phyloP scores from a whole-genome alignment of 768 basidiomycete genomes.

The Leccinum aurantiacum region DNA sequence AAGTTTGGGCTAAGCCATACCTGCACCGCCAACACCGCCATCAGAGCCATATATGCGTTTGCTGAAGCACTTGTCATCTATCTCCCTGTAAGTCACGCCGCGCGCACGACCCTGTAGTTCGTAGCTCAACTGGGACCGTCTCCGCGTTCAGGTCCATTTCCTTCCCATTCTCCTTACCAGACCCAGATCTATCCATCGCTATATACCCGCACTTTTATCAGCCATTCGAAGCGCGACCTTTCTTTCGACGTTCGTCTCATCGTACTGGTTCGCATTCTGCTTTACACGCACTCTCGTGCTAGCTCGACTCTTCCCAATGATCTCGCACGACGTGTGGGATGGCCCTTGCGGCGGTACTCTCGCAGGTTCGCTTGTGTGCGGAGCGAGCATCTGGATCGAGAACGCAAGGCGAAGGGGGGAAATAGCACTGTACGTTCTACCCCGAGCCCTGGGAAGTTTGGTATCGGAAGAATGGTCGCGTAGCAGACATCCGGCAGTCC shows the following conservation, averaged over 20 bases:
- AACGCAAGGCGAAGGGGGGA: slow-evolving; percentile 70
- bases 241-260: slow-evolving; percentile 67
- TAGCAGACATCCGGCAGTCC: slow-evolving; percentile 41
- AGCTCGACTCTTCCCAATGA: slow-evolving; percentile 59
- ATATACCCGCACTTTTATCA: slow-evolving; percentile 44
- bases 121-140: slow-evolving; percentile 1
- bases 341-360: slow-evolving; percentile 70
- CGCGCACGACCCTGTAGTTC: background rate
- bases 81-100: slow-evolving; percentile 55
- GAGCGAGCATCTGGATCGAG: slow-evolving; percentile 78
- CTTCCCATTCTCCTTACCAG: slow-evolving; percentile 62
- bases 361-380: slow-evolving; percentile 67
- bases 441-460: slow-evolving; percentile 63
- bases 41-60: slow-evolving; percentile 59
- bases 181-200: slow-evolving; percentile 48
- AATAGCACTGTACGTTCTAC: slow-evolving; percentile 78
- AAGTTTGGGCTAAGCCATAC: slow-evolving; percentile 49
- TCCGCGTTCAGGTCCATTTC: slow-evolving; percentile 59
- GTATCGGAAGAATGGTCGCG: slow-evolving; percentile 56
- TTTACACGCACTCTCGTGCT: slow-evolving; percentile 63
- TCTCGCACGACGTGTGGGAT: slow-evolving; percentile 81
- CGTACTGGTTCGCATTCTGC: slow-evolving; percentile 72
- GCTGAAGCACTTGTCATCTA: slow-evolving; percentile 64
- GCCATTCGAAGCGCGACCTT: slow-evolving; percentile 68
- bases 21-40: slow-evolving; percentile 56